phyloP scores from a whole-genome alignment of 108 stramenopile genomes.

The Fragilaria radians region DNA sequence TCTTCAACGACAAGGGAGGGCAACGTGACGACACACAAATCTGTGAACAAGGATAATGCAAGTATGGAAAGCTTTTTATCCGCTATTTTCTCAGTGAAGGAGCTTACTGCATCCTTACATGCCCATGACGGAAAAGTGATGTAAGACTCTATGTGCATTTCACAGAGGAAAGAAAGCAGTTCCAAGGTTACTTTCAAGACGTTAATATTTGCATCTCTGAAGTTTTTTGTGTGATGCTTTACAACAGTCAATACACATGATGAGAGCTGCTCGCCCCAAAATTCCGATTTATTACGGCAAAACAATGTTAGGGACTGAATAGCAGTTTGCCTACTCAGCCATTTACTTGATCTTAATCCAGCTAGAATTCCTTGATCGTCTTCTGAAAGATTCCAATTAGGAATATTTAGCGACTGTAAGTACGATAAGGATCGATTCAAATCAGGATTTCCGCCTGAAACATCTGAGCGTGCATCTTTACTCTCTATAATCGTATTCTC shows the following conservation, averaged over 20 bases:
- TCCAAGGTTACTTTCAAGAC: constrained; percentile 56
- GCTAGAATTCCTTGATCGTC: constrained; percentile 63
- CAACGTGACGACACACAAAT: constrained; percentile 45
- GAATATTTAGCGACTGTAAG: constrained; percentile 28
- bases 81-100: constrained; percentile 65
- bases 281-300: constrained; percentile 15
- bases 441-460: background rate
- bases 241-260: constrained; percentile 48
- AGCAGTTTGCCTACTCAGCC: constrained; percentile 53
- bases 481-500: background rate
- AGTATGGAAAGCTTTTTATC: constrained; percentile 68
- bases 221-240: constrained; percentile 56
- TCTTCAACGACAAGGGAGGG: constrained; percentile 34
- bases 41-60: constrained; percentile 35
- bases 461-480: constrained; percentile 6
- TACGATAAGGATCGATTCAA: background rate
- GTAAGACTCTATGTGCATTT: constrained; percentile 20
- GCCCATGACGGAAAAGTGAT: constrained; percentile 32
- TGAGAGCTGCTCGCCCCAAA: constrained; percentile 14
- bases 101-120: constrained; percentile 27
- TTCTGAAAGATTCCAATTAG: constrained; percentile 56
- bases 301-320: constrained; percentile 48
- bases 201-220: constrained; percentile 83
- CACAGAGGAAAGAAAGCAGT: constrained; percentile 47
- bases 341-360: constrained; percentile 63